phyloP scores from a whole-genome alignment of 2,329 filamentous ascomycete genomes.

The Calonectria leucothoes region DNA sequence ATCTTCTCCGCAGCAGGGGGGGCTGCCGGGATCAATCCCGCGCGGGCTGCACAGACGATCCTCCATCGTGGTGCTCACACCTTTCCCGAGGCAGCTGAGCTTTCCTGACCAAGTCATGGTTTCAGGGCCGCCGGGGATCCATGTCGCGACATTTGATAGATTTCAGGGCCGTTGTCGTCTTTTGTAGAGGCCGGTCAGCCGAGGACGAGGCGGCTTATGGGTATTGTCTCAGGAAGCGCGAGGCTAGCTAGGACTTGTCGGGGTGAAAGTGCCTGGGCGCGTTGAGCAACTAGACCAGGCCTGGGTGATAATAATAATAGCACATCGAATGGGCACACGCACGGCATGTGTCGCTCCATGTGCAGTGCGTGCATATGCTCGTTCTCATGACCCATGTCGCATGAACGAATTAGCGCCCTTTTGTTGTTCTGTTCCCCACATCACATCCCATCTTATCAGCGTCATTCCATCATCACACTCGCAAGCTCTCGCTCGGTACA shows the following conservation, averaged over 20 bases:
- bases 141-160: conserved; percentile 55
- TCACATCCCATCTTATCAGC: not conserved
- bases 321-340: too few relatives aligned
- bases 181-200: conserved; percentile 52
- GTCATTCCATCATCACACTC: conserved; percentile 1
- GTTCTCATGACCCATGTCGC: conserved; percentile 1
- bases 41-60: not conserved
- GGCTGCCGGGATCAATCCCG: not conserved
- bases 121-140: conserved; percentile 33
- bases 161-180: conserved; percentile 57
- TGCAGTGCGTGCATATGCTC: not conserved
- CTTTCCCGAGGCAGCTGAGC: conserved; percentile 50
- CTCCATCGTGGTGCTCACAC: conserved; percentile 53
- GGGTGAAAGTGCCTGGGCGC: conserved; percentile 38
- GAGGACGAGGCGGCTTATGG: conserved; percentile 52
- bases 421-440: not conserved
- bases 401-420: conserved; percentile 6
- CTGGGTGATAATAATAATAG: too few relatives aligned
- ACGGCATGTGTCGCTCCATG: not conserved
- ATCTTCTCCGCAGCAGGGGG: conserved; percentile 37
- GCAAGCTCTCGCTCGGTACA: not conserved
- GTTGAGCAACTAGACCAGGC: not conserved
- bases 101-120: conserved; percentile 24
- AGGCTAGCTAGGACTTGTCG: conserved; percentile 46
- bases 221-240: conserved; percentile 53